A percentile compares a stretch with the other conserved stretches of the same genome.
Conservation (phyloP, 805 yeast genomes). For the Yarrowia sp. region DNA sequence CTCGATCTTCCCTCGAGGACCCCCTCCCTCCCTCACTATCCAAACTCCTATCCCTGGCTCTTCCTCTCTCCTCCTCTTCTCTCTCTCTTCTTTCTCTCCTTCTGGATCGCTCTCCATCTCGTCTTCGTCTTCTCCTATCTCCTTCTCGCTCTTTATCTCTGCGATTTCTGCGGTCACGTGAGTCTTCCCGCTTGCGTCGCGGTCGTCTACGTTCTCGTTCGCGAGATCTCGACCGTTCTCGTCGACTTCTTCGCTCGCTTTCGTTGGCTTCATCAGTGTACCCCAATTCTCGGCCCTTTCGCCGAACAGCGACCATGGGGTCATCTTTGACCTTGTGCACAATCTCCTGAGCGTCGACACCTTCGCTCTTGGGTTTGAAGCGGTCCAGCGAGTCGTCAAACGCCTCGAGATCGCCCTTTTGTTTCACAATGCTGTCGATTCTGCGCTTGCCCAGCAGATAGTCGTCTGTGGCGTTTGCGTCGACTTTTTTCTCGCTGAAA, state of each 20-base stretch:
- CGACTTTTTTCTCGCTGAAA: conserved; percentile 42
- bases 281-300: conserved; percentile 1
- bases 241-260: conserved; percentile 41
- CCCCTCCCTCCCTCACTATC: too few species aligned
- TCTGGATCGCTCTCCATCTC: background rate
- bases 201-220: background rate
- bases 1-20: too few species aligned
- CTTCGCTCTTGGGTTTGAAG: conserved; percentile 20
- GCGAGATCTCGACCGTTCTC: conserved; percentile 16
- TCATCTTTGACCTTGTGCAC: conserved; percentile 25
- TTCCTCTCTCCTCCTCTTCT: background rate
- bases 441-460: conserved; percentile 61
- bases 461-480: conserved; percentile 48
- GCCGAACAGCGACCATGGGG: conserved; percentile 25
- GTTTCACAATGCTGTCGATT: conserved; percentile 48
- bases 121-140: background rate
- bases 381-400: conserved; percentile 39
- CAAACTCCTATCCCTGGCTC: background rate
- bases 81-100: background rate
- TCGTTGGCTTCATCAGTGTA: conserved; percentile 33
- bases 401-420: conserved; percentile 28
- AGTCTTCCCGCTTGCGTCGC: conserved; percentile 7
- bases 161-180: conserved; percentile 2
- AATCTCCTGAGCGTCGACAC: background rate
- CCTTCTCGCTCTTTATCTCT: conserved; percentile 6